Percentiles rank a stretch among this genome's conserved stretches.
These are phyloP conservation scores for Paxillus involutus DNA, from an alignment of 768 basidiomycete species.

Conservation along the genomic window DNA sequence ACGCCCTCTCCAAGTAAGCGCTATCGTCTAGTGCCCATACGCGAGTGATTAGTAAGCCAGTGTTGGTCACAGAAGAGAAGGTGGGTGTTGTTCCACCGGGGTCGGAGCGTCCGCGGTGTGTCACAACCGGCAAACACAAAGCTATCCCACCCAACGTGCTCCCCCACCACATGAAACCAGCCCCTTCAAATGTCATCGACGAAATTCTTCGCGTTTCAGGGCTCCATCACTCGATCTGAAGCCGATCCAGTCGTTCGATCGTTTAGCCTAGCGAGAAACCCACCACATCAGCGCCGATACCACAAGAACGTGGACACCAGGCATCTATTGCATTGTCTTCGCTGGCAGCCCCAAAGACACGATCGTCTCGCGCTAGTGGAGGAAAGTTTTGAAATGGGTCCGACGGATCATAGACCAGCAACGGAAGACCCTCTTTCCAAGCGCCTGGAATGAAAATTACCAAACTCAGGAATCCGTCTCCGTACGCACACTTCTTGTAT, in stretches of 20 bases:
- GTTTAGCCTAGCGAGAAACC: conserved; percentile 20
- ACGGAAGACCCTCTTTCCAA: conserved; percentile 76
- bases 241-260: conserved; percentile 30
- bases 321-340: conserved; percentile 3
- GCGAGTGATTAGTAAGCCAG: not conserved
- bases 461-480: conserved; percentile 86
- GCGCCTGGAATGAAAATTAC: conserved; percentile 56
- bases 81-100: conserved; percentile 20
- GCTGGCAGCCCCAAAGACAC: conserved; percentile 38
- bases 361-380: conserved; percentile 75
- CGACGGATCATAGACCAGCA: conserved; percentile 69
- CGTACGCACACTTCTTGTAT: conserved; percentile 47
- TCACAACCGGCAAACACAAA: not conserved
- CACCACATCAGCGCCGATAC: not conserved
- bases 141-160: not conserved
- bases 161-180: conserved; percentile 34
- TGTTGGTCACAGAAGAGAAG: conserved; percentile 38
- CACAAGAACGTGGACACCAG: conserved; percentile 9
- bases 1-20: conserved; percentile 69
- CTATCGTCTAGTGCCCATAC: not conserved
- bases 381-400: conserved; percentile 67
- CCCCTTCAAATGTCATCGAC: conserved; percentile 52
- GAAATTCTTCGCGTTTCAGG: conserved; percentile 45
- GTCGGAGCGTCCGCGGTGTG: conserved; percentile 12
- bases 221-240: conserved; percentile 16